A percentile compares a stretch with the other conserved stretches of the same genome.
phyloP scores from a whole-genome alignment of 139 green algal genomes.

The Coelastrella sp. region DNA sequence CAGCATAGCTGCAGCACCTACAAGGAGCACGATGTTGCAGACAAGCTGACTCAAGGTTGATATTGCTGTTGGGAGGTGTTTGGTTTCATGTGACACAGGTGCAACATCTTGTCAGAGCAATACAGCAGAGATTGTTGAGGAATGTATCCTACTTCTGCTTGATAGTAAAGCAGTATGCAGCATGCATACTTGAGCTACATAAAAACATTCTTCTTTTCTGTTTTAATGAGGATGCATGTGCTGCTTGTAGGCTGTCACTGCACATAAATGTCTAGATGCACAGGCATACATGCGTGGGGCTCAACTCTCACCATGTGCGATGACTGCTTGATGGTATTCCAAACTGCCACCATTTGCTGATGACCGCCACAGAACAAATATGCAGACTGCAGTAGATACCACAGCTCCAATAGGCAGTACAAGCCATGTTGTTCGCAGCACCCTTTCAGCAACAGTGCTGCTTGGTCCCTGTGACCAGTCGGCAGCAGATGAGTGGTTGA shows the following conservation, averaged over 20 bases:
- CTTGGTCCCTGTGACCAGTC: not conserved
- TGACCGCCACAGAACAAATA: constrained; percentile 46
- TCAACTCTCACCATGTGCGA: constrained; percentile 64
- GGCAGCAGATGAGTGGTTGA: not conserved
- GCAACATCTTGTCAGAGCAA: no score
- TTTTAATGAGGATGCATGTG: no score
- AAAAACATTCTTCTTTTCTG: no score
- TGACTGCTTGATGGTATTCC: constrained; percentile 61
- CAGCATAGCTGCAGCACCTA: constrained; percentile 73
- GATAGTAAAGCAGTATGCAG: no score
- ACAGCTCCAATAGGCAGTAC: constrained; percentile 64
- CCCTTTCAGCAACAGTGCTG: constrained; percentile 30
- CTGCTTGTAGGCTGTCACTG: not conserved
- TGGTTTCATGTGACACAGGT: no score
- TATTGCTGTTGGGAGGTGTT: not conserved
- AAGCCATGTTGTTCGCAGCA: constrained; percentile 60
- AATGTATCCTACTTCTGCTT: no score
- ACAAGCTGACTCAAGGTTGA: not conserved
- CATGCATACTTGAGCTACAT: no score
- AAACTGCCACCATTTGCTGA: not conserved
- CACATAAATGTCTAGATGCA: not conserved
- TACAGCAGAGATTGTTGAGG: no score
- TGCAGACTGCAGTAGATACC: constrained; percentile 59
- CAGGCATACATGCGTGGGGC: not conserved
- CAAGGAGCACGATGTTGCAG: not conserved